These are phyloP conservation scores for Bidens hawaiensis DNA, from an alignment of 140 eudicot genomes.

Conservation along the genomic window DNA sequence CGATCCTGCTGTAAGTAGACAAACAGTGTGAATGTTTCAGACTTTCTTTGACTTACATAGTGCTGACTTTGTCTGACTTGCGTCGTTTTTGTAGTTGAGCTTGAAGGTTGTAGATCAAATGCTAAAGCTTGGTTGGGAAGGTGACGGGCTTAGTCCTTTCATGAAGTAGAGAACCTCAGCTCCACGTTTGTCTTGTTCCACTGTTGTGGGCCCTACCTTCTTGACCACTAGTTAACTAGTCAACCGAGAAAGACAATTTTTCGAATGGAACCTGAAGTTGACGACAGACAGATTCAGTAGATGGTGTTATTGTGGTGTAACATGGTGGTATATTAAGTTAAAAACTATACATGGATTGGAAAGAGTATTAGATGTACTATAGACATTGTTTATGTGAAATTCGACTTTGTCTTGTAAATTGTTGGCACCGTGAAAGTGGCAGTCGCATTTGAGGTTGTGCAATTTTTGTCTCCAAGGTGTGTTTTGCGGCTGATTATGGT, in stretches of 20 bases:
- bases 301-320: constrained; percentile 30
- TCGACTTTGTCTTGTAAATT: constrained; percentile 28
- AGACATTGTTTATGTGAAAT: constrained; percentile 15
- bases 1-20: constrained; percentile 89
- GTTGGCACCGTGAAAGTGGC: constrained; percentile 28
- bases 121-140: constrained; percentile 98
- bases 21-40: background rate
- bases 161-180: constrained; percentile 37
- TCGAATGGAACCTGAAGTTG: constrained; percentile 14
- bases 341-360: constrained; percentile 19
- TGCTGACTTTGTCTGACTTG: constrained; percentile 20
- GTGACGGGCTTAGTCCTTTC: constrained; percentile 76
- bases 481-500: too few relatives aligned
- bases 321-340: too few relatives aligned
- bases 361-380: constrained; percentile 27
- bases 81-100: constrained; percentile 63
- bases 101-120: constrained; percentile 89
- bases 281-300: constrained; percentile 13
- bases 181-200: constrained; percentile 8
- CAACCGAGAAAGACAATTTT: constrained; percentile 14
- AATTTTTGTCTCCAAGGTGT: constrained; percentile 13
- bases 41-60: background rate
- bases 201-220: constrained; percentile 1
- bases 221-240: constrained; percentile 18
- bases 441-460: constrained; percentile 30